Evolutionary conservation across 2,329 filamentous ascomycete species (phyloP).

Genomic region (Pseudopithomyces chartarum): DNA sequence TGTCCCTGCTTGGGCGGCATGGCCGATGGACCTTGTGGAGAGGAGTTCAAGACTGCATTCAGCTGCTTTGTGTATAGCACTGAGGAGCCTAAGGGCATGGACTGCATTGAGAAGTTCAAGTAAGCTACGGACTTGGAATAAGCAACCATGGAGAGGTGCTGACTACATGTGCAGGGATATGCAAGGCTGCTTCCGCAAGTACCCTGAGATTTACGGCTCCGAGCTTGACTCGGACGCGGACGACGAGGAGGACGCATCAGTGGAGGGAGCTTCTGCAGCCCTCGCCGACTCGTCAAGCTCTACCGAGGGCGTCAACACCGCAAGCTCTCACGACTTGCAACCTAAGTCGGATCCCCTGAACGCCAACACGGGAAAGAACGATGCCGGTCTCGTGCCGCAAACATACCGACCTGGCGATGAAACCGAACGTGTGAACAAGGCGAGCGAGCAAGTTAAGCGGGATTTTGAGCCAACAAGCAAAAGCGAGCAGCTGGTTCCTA

Average conservation of each 20-base stretch:
- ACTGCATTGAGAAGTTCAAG: constrained; percentile 98
- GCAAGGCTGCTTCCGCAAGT: constrained; percentile 94
- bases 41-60: constrained; percentile 93
- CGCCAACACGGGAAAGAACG: constrained; percentile 14
- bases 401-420: constrained; percentile 17
- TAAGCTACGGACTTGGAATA: constrained; percentile 53
- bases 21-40: constrained; percentile 93
- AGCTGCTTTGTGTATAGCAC: constrained; percentile 97
- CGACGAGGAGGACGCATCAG: constrained; percentile 62
- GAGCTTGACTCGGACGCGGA: constrained; percentile 82
- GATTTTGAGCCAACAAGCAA: constrained; percentile 43
- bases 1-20: constrained; percentile 97
- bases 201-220: constrained; percentile 90
- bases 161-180: constrained; percentile 68
- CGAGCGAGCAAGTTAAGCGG: constrained; percentile 37
- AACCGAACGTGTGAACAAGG: constrained; percentile 30
- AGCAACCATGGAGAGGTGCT: constrained; percentile 1
- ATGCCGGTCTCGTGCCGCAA: constrained; percentile 12
- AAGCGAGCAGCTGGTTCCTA: constrained; percentile 53
- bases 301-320: background rate
- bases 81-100: constrained; percentile 96
- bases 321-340: background rate
- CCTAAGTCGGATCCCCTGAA: background rate
- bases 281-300: constrained; percentile 1
- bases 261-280: constrained; percentile 11